phyloP scores from a whole-genome alignment of 306 rosid genomes.

The Vigna reflexopilosa region DNA sequence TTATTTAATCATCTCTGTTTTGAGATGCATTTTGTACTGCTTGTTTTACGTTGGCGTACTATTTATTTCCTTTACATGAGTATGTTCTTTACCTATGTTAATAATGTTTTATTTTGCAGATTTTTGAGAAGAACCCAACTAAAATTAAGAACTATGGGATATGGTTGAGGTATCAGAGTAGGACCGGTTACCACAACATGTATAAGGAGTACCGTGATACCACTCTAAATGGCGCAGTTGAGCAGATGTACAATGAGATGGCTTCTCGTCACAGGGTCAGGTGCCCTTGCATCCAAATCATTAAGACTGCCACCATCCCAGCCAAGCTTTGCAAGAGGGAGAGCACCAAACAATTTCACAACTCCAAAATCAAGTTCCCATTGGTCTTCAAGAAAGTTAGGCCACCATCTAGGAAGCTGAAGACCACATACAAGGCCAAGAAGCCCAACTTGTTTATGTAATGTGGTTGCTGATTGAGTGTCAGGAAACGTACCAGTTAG shows the following conservation, averaged over 20 bases:
- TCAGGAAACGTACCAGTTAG: slow-evolving; percentile 20
- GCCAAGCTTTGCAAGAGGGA: slow-evolving; percentile 95
- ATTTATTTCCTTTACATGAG: not conserved
- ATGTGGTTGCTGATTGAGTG: slow-evolving; percentile 47
- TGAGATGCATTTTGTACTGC: too few relatives aligned
- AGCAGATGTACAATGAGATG: slow-evolving; percentile 83
- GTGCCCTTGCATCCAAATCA: slow-evolving; percentile 86
- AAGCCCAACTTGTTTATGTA: slow-evolving; percentile 90
- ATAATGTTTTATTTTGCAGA: slow-evolving; percentile 47
- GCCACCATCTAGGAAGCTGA: slow-evolving; percentile 87
- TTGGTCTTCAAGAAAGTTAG: slow-evolving; percentile 81
- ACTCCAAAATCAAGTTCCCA: slow-evolving; percentile 90
- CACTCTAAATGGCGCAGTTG: slow-evolving; percentile 86
- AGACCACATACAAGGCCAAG: slow-evolving; percentile 91
- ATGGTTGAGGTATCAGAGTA: slow-evolving; percentile 89
- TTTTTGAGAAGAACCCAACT: slow-evolving; percentile 91
- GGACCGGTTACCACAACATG: slow-evolving; percentile 96
- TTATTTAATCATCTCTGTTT: not conserved
- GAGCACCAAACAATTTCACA: slow-evolving; percentile 86
- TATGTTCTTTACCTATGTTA: not conserved
- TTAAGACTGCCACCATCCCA: slow-evolving; percentile 83
- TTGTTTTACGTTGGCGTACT: not conserved
- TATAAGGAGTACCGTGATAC: slow-evolving; percentile 92
- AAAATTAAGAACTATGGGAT: slow-evolving; percentile 84
- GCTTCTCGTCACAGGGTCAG: slow-evolving; percentile 94